Base-by-base conservation (phyloP, 495 filamentous ascomycete species). In the Daldinia caldariorum region DNA sequence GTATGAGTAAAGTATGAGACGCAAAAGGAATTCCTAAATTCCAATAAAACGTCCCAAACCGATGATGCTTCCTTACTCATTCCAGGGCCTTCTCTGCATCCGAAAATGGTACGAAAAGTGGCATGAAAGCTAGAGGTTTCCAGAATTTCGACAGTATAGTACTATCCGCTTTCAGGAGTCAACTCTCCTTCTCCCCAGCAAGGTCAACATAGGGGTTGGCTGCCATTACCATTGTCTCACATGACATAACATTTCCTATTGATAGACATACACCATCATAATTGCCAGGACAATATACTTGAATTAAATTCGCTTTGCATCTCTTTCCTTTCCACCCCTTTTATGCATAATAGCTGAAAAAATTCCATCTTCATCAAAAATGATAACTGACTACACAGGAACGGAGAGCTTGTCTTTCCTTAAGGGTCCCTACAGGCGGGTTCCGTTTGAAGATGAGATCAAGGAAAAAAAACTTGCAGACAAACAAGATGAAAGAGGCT, bases 351-450 rank as follows among this genome's bases (percentile, higher is more conserved):
- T 32, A 32, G 2, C 12, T n/a, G 13, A 53, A 32, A 29, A 12
- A 26, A 26, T 53, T 9, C 49, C 20, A 35, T 10, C 14, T 2
- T 47, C 16, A 16, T 34, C 12, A 29, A 18, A 55, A 2, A 59
- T 35, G 5, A 39, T 22, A 26, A 26, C 26, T 3, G 3, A 26
- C 45, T 5, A 10, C n/a, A 16, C 35, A 7, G 22, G 14, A 53
- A 20, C 45, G 35, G 16, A 41, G 10, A 41, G 4, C 49, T 39
- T 60, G 37, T 20, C n/a, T 14, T 49, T 51, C 16, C 35, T 47
- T 14, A 59, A 50, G 62, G 56, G 56, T 55, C 5, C 37, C 20
- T 59, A 55, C 60, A 67, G 43, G 5, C 50, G 37, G 34, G 16
- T 20, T 57, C 22, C 31, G 58, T 58, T 47, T 61, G 55, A 22